phyloP scores from a whole-genome alignment of 2,329 filamentous ascomycete genomes.

The Cucurbitaria berberidis region DNA sequence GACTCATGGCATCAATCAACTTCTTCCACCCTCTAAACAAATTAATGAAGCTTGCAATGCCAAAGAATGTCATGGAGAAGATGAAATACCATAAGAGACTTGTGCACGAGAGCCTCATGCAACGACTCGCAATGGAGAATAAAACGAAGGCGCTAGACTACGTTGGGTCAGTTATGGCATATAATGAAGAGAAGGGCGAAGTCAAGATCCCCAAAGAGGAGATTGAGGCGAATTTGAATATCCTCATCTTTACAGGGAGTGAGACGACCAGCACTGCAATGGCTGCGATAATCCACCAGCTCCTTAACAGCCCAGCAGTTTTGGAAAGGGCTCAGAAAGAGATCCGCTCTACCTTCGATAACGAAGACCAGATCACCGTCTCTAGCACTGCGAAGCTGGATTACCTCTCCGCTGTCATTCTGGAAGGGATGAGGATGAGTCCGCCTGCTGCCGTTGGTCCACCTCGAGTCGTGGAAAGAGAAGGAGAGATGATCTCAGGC shows the following conservation, averaged over 20 bases:
- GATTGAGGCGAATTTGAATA: constrained; percentile 40
- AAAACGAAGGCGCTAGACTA: constrained; percentile 31
- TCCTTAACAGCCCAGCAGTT: constrained; percentile 24
- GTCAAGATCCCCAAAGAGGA: constrained; percentile 32
- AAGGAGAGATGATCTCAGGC: constrained; percentile 20
- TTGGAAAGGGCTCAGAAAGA: constrained; percentile 16
- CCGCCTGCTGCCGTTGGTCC: constrained; percentile 22
- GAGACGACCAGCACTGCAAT: constrained; percentile 50
- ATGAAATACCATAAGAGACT: constrained; percentile 23
- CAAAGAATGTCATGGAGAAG: constrained; percentile 14
- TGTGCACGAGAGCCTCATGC: constrained; percentile 21
- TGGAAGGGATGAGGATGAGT: constrained; percentile 39
- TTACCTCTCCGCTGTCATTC: constrained; percentile 32
- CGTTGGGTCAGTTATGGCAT: constrained; percentile 30
- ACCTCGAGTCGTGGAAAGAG: constrained; percentile 10
- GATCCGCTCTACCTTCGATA: constrained; percentile 20
- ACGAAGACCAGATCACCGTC: constrained; percentile 21
- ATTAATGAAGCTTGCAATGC: constrained; percentile 17
- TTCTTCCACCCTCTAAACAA: constrained; percentile 28
- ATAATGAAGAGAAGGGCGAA: constrained; percentile 30
- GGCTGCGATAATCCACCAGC: constrained; percentile 37
- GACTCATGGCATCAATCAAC: constrained; percentile 26
- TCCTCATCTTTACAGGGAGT: constrained; percentile 49
- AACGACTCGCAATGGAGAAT: constrained; percentile 42
- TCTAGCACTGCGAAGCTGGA: constrained; percentile 14